Evolutionary conservation across 2,329 filamentous ascomycete species (phyloP).

Genomic region (Ceratocystis diversiconidia): DNA sequence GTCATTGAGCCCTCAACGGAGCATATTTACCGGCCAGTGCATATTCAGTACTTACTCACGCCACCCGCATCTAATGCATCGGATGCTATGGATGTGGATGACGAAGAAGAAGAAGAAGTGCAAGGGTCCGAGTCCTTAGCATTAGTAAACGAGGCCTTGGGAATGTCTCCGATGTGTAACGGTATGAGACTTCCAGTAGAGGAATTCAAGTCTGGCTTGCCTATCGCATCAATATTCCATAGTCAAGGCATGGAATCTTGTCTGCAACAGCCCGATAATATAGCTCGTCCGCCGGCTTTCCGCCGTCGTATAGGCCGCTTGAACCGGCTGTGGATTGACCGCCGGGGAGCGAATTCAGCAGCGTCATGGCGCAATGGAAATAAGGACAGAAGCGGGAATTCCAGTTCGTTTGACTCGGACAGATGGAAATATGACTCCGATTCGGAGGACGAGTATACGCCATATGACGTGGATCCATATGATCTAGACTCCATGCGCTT

Average conservation of each 20-base stretch:
- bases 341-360: slow-evolving; percentile 45
- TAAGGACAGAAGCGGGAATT: slow-evolving; percentile 14
- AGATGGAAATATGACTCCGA: slow-evolving; percentile 81
- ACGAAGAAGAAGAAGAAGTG: slow-evolving; percentile 23
- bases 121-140: neutral
- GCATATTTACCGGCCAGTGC: slow-evolving; percentile 54
- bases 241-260: slow-evolving; percentile 21
- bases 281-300: slow-evolving; percentile 46
- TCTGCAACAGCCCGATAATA: neutral
- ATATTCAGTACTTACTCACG: slow-evolving; percentile 56
- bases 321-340: slow-evolving; percentile 77
- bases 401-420: slow-evolving; percentile 32
- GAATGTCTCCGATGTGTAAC: neutral
- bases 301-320: slow-evolving; percentile 72
- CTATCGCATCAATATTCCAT: slow-evolving; percentile 27
- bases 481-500: slow-evolving; percentile 46
- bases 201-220: slow-evolving; percentile 33
- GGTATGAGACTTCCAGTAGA: slow-evolving; percentile 26
- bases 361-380: slow-evolving; percentile 32
- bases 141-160: neutral
- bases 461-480: slow-evolving; percentile 63
- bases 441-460: slow-evolving; percentile 70
- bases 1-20: slow-evolving; percentile 49
- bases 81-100: slow-evolving; percentile 43
- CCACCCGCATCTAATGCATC: slow-evolving; percentile 44